phyloP scores from a whole-genome alignment of 495 filamentous ascomycete genomes.

The Penicillium crystallinum region DNA sequence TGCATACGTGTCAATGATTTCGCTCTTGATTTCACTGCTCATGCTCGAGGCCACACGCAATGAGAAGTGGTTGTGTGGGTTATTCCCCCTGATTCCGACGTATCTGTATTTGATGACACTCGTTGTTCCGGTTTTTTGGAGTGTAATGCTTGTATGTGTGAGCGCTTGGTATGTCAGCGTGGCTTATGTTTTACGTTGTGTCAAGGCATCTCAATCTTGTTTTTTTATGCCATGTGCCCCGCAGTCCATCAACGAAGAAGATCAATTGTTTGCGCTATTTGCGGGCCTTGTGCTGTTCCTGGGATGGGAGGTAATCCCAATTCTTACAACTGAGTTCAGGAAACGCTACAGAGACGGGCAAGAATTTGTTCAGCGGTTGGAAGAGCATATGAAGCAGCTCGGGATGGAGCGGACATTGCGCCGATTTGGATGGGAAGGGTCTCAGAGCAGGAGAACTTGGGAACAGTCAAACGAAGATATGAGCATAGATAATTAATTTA shows the following conservation, averaged over 20 bases:
- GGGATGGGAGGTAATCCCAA: not conserved
- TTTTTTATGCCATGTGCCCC: constrained; percentile 9
- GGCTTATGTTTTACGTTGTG: not conserved
- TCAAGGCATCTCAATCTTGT: not conserved
- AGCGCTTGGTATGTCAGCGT: not conserved
- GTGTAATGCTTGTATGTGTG: not conserved
- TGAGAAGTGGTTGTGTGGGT: not conserved
- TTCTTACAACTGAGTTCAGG: not conserved
- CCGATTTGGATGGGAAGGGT: not conserved
- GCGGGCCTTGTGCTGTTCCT: not conserved
- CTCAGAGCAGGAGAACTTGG: not conserved
- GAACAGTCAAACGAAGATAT: not conserved
- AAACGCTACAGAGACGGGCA: not conserved
- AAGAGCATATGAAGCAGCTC: not conserved
- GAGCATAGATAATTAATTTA: not conserved
- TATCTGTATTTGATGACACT: not conserved
- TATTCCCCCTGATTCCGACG: not conserved
- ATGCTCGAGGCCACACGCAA: not conserved
- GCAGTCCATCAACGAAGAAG: constrained; percentile 2
- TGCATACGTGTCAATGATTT: not conserved
- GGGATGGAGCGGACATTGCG: not conserved
- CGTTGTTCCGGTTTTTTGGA: not conserved
- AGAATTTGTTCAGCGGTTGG: not conserved
- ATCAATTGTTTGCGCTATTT: not conserved
- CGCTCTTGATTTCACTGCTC: not conserved